Base-by-base conservation (phyloP, 2,329 filamentous ascomycete species). In the Calonectria leucothoes region DNA sequence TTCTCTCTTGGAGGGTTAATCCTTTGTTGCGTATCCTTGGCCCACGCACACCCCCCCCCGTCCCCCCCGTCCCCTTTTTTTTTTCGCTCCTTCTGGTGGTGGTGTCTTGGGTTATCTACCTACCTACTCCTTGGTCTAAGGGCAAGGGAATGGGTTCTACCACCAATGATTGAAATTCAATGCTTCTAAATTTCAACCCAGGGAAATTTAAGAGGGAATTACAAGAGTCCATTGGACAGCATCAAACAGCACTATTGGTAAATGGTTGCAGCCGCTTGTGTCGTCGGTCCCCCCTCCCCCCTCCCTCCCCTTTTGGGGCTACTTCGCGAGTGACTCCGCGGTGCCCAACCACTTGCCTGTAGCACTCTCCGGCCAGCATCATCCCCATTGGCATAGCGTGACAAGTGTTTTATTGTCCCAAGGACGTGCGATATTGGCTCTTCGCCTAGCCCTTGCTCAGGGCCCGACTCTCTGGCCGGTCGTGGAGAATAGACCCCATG, bases 211-310 rank as follows among this genome's bases (percentile, higher is more conserved):
- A 48, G 29, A n/a, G 4, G 39, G 25, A 25, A 37, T 61, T 61
- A 61, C 55, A 39, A 25, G 6, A 61, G 35, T 39, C 23, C 8
- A 61, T 61, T 61, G 55, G 55, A 39, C 33, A 61, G 55, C 35
- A 61, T 39, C 55, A 61, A 61, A 61, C 27, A 61, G 25, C 55
- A 39, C 55, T 39, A 61, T 61, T 61, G 55, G 55, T 15, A 61
- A 35, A 25, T 61, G 55, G 55, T 39, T 61, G 33, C 33, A 23
- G 55, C 35, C 55, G 55, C 55, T 61, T 61, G 55, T 25, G 35
- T 25, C 12, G 25, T 39, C 33, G n/a, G 35, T 39, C 7, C 12
- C 10, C 25, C 33, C 55, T n/a, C n/a, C n/a, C n/a, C n/a, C 25
- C 25, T 20, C 25, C 27, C 49, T 6, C 55, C 55, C 55, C 6